These are phyloP conservation scores for Fraxinus quadrangulata DNA, from an alignment of 257 asterid genomes.

Conservation along the genomic window DNA sequence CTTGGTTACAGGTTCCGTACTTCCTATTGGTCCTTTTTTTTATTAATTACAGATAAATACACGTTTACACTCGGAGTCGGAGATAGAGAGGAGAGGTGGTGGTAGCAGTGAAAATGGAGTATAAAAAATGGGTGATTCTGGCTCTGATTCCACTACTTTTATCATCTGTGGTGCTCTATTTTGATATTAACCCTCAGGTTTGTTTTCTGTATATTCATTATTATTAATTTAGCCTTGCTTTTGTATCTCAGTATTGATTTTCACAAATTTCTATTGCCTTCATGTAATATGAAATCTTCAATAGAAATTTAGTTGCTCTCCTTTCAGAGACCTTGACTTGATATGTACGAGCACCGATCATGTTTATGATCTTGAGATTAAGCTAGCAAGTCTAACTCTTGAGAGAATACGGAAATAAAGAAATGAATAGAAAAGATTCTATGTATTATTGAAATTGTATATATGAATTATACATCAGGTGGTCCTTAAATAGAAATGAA, in stretches of 20 bases:
- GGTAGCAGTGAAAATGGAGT: conserved; percentile 51
- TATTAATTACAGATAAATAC: background rate
- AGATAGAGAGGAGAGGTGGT: conserved; percentile 8
- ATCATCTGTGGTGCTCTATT: conserved; percentile 53
- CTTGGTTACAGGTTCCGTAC: conserved; percentile 26
- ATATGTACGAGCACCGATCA: background rate
- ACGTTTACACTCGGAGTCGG: background rate
- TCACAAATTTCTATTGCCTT: background rate
- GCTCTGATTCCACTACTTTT: conserved; percentile 69
- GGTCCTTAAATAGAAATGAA: no score
- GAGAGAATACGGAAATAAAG: no score
- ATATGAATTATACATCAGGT: no score
- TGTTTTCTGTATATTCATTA: background rate
- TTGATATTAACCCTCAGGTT: conserved; percentile 69
- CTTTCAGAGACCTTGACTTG: background rate
- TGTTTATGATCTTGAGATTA: background rate
- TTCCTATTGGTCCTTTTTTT: conserved; percentile 8
- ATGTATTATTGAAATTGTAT: no score
- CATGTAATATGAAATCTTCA: background rate
- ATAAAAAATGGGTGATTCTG: conserved; percentile 50
- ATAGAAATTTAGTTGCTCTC: background rate
- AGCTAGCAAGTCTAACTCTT: no score
- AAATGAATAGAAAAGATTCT: no score
- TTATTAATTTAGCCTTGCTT: background rate
- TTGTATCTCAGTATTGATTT: background rate